phyloP scores from a whole-genome alignment of 805 yeast genomes.

The Cyberlindnera sargentensis region DNA sequence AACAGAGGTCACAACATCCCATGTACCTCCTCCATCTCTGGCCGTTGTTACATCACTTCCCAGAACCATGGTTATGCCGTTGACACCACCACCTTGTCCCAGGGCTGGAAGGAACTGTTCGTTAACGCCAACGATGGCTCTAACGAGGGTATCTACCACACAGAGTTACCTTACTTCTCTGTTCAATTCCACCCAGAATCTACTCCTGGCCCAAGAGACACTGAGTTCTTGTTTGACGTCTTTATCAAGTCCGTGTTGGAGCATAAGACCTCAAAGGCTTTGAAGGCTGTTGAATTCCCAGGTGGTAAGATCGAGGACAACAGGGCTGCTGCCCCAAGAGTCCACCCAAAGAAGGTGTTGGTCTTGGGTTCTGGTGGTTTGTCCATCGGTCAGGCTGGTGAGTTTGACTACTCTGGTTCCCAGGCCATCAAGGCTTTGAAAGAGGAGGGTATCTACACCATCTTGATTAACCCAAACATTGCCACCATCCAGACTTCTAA shows the following conservation, averaged over 20 bases:
- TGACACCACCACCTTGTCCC: slow-evolving; percentile 63
- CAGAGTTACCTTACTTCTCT: slow-evolving; percentile 83
- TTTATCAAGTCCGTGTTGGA: slow-evolving; percentile 76
- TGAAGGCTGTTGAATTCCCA: slow-evolving; percentile 80
- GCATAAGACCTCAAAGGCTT: slow-evolving; percentile 44
- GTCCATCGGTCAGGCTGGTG: slow-evolving; percentile 99
- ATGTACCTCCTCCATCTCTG: slow-evolving; percentile 80
- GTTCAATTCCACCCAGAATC: slow-evolving; percentile 99
- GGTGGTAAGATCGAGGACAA: slow-evolving; percentile 78
- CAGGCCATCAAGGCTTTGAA: slow-evolving; percentile 98
- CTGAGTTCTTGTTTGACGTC: slow-evolving; percentile 93
- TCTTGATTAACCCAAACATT: slow-evolving; percentile 93
- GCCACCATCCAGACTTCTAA: slow-evolving; percentile 98
- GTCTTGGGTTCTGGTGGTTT: slow-evolving; percentile 98
- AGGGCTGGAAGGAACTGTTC: slow-evolving; percentile 90
- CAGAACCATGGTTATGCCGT: slow-evolving; percentile 99
- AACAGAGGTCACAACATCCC: slow-evolving; percentile 99
- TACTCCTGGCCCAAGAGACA: slow-evolving; percentile 98
- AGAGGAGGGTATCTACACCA: slow-evolving; percentile 96
- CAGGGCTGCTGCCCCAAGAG: slow-evolving; percentile 67
- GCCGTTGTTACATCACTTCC: slow-evolving; percentile 96
- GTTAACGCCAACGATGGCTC: slow-evolving; percentile 96
- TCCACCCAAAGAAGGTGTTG: slow-evolving; percentile 82
- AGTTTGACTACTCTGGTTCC: slow-evolving; percentile 97
- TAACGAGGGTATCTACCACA: slow-evolving; percentile 96